A percentile compares a stretch with the other conserved stretches of the same genome.
These are phyloP conservation scores for Cinchona pubescens DNA, from an alignment of 257 asterid species.

Conservation along the genomic window DNA sequence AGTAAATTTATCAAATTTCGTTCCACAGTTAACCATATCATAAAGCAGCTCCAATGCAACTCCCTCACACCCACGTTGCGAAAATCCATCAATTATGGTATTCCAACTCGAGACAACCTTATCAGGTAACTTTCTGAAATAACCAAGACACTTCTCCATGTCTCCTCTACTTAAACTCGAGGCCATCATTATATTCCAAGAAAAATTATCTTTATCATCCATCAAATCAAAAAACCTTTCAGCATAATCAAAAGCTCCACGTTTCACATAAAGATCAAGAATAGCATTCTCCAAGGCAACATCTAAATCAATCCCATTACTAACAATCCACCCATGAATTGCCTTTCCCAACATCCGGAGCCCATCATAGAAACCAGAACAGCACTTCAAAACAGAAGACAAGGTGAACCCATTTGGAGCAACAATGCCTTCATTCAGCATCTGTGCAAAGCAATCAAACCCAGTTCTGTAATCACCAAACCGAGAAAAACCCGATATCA, in stretches of 20 bases:
- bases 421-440: slow-evolving; percentile 50
- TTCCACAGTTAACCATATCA: slow-evolving; percentile 49
- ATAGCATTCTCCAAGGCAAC: slow-evolving; percentile 54
- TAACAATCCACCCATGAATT: slow-evolving; percentile 57
- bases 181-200: slow-evolving; percentile 80
- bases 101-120: slow-evolving; percentile 77
- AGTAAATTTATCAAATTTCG: slow-evolving; percentile 42
- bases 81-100: slow-evolving; percentile 59
- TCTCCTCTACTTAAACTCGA: slow-evolving; percentile 46
- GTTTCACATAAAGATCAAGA: slow-evolving; percentile 69
- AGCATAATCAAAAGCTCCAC: slow-evolving; percentile 37
- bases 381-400: slow-evolving; percentile 62
- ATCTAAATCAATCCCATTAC: slow-evolving; percentile 42
- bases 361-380: slow-evolving; percentile 38
- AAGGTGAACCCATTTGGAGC: slow-evolving; percentile 63
- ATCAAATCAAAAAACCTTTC: slow-evolving; percentile 43
- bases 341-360: slow-evolving; percentile 48
- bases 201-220: slow-evolving; percentile 45
- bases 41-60: slow-evolving; percentile 48
- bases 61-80: slow-evolving; percentile 41
- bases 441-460: slow-evolving; percentile 42
- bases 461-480: slow-evolving; percentile 40
- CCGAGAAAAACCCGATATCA: slow-evolving; percentile 56
- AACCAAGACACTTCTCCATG: slow-evolving; percentile 35
- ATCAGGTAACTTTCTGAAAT: slow-evolving; percentile 51